A percentile compares a stretch with the other conserved stretches of the same genome.
Conservation (phyloP, 1,139 yeast species). For the Scheffersomyces illinoinensis region DNA sequence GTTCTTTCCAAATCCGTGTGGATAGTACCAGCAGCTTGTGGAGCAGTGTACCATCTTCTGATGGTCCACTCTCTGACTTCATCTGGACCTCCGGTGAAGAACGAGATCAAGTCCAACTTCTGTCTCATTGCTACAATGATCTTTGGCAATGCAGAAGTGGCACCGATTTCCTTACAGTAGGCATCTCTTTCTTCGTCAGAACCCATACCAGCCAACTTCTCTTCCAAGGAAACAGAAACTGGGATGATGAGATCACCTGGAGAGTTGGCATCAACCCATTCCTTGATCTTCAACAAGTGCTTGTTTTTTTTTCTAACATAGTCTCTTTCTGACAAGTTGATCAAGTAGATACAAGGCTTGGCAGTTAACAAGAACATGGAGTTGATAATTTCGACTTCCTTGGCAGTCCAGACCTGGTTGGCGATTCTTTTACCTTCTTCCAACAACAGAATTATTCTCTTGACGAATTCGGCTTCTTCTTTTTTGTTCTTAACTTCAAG, state of each 20-base stretch:
- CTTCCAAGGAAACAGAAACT: conserved; percentile 89
- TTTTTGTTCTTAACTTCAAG: conserved; percentile 92
- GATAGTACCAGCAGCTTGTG: conserved; percentile 87
- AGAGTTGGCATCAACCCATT: conserved; percentile 93
- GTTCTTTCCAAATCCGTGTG: conserved; percentile 62
- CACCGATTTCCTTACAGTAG: conserved; percentile 85
- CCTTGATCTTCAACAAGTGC: conserved; percentile 85
- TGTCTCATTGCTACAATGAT: conserved; percentile 82
- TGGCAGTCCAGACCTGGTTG: conserved; percentile 83
- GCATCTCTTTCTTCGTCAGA: conserved; percentile 89
- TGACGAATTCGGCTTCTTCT: conserved; percentile 84
- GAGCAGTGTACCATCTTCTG: conserved; percentile 81
- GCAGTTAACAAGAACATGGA: conserved; percentile 88
- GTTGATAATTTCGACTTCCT: conserved; percentile 90
- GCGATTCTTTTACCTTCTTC: conserved; percentile 90
- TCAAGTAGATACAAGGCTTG: conserved; percentile 92
- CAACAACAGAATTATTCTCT: conserved; percentile 70
- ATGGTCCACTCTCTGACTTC: conserved; percentile 91
- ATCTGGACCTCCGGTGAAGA: conserved; percentile 83
- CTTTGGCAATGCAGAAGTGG: conserved; percentile 85
- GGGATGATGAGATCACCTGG: conserved; percentile 97
- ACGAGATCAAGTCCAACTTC: conserved; percentile 78
- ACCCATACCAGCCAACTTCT: conserved; percentile 85
- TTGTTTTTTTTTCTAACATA: conserved; percentile 97
- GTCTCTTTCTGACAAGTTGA: conserved; percentile 92